phyloP scores from a whole-genome alignment of 805 yeast species.

The Wickerhamomyces chambardii region DNA sequence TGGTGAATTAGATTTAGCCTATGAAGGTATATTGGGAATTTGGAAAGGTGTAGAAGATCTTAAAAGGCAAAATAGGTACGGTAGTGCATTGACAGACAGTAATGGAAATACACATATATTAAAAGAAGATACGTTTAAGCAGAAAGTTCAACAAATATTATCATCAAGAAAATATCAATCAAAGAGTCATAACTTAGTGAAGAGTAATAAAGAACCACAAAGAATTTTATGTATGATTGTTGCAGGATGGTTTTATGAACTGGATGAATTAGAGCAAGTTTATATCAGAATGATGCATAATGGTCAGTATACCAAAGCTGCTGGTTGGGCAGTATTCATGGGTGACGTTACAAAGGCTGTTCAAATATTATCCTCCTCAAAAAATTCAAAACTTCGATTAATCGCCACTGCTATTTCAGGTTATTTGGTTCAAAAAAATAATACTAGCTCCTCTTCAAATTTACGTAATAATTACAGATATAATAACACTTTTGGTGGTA shows the following conservation, averaged over 20 bases:
- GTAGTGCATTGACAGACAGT: slow-evolving; percentile 23
- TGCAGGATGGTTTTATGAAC: slow-evolving; percentile 85
- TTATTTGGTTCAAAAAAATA: slow-evolving; percentile 57
- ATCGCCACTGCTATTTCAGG: slow-evolving; percentile 96
- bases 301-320: slow-evolving; percentile 80
- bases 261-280: slow-evolving; percentile 64
- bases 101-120: slow-evolving; percentile 15
- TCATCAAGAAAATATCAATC: slow-evolving; percentile 18
- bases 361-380: slow-evolving; percentile 65
- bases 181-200: slow-evolving; percentile 19
- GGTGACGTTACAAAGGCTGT: slow-evolving; percentile 82
- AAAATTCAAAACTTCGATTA: slow-evolving; percentile 58
- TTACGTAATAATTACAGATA: slow-evolving; percentile 8
- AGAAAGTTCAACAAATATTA: slow-evolving; percentile 22
- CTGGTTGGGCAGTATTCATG: slow-evolving; percentile 95
- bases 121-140: slow-evolving; percentile 8
- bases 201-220: slow-evolving; percentile 49
- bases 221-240: slow-evolving; percentile 74
- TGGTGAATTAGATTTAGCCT: slow-evolving; percentile 71
- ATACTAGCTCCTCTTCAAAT: slow-evolving; percentile 21
- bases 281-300: slow-evolving; percentile 42
- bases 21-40: slow-evolving; percentile 80
- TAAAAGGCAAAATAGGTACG: slow-evolving; percentile 37
- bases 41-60: slow-evolving; percentile 71
- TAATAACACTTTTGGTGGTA: too few species aligned